Evolutionary conservation across 1,284 basidiomycete species (phyloP).

Genomic region (Ustilago xerochloae): DNA sequence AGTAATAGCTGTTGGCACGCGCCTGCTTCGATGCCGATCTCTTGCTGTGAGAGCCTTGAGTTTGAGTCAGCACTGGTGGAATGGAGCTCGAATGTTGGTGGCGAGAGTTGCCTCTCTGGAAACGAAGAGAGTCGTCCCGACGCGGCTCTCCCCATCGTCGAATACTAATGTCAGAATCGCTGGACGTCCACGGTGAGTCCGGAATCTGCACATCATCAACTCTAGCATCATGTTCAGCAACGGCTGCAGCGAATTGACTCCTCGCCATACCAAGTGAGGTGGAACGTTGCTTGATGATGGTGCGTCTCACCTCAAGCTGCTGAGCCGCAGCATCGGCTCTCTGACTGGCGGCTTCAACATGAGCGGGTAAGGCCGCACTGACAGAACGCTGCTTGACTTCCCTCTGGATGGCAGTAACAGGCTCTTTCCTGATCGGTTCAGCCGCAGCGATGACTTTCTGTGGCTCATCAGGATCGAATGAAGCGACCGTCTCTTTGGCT

Average conservation of each 20-base stretch:
- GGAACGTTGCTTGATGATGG: slow-evolving; percentile 29
- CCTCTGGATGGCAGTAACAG: background rate
- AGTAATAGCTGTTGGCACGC: slow-evolving; percentile 29
- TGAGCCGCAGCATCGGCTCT: background rate
- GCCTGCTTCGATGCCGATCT: slow-evolving; percentile 4
- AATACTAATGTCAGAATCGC: slow-evolving; percentile 47
- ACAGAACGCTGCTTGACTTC: background rate
- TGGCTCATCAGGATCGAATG: background rate
- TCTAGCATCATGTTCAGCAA: background rate
- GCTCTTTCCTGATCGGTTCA: background rate
- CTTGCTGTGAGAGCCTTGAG: background rate
- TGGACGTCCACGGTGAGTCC: slow-evolving; percentile 46
- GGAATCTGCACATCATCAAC: slow-evolving; percentile 1
- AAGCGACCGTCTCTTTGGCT: background rate
- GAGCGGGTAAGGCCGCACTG: background rate
- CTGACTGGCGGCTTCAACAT: background rate
- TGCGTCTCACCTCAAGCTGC: slow-evolving; percentile 7
- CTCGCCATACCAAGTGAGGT: slow-evolving; percentile 29
- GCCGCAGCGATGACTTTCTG: background rate
- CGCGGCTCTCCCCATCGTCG: slow-evolving; percentile 45
- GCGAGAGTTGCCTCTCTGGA: slow-evolving; percentile 2
- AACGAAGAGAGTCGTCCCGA: slow-evolving; percentile 15
- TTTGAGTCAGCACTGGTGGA: background rate
- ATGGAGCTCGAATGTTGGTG: slow-evolving; percentile 13
- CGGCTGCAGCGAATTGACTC: slow-evolving; percentile 5